phyloP scores from a whole-genome alignment of 2,329 filamentous ascomycete species.

The Fusarium illudens region DNA sequence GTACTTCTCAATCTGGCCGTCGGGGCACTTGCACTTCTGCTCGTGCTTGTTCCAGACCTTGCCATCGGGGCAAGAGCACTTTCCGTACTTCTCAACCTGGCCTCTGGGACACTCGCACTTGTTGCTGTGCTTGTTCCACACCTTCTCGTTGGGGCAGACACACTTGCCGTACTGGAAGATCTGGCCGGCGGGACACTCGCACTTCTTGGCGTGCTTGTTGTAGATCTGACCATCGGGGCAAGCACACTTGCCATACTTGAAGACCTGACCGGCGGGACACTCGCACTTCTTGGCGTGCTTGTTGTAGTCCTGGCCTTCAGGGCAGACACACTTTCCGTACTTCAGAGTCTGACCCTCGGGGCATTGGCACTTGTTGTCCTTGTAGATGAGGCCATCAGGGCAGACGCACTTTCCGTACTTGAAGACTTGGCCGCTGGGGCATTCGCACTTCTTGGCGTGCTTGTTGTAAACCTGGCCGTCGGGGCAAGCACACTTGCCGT shows the following conservation, averaged over 20 bases:
- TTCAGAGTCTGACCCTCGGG: slow-evolving; percentile 12
- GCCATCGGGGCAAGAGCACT: slow-evolving; percentile 27
- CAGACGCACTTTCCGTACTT: slow-evolving; percentile 1
- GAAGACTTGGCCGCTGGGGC: background rate
- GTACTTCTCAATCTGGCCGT: slow-evolving; percentile 9
- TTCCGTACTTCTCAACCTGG: slow-evolving; percentile 16
- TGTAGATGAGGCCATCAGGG: background rate
- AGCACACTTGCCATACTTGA: background rate
- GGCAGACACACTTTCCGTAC: background rate
- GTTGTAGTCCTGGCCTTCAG: background rate
- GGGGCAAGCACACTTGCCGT: background rate
- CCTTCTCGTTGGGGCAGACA: slow-evolving; percentile 1
- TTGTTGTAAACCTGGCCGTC: background rate
- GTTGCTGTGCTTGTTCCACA: background rate
- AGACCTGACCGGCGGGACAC: background rate
- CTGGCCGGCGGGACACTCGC: slow-evolving; percentile 8
- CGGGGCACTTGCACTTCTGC: slow-evolving; percentile 3
- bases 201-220: background rate
- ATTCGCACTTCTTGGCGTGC: background rate
- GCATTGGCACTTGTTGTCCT: background rate
- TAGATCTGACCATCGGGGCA: background rate
- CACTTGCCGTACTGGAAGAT: slow-evolving; percentile 5
- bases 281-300: background rate
- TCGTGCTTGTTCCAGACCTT: background rate
- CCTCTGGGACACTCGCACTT: slow-evolving; percentile 8